phyloP scores from a whole-genome alignment of 106 monocot genomes.

The Iris macrosiphon region DNA sequence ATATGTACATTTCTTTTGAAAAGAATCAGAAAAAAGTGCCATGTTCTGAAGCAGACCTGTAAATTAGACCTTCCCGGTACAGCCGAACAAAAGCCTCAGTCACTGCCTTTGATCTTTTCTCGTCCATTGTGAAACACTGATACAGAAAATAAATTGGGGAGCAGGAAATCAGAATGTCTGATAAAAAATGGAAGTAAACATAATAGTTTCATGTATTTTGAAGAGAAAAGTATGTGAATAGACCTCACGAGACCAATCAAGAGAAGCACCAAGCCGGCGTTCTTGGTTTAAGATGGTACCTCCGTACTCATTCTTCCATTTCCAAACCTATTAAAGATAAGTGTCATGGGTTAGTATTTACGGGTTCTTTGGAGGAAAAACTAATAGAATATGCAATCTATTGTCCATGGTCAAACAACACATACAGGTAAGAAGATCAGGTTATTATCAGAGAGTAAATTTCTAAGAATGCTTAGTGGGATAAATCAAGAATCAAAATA shows the following conservation, averaged over 20 bases:
- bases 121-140: slow-evolving; percentile 27
- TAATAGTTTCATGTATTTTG: not conserved
- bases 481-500: not conserved
- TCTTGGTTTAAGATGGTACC: slow-evolving; percentile 83
- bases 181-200: not conserved
- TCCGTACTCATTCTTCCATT: slow-evolving; percentile 91
- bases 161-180: not conserved
- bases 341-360: not conserved
- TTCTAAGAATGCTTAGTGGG: not conserved
- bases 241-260: slow-evolving; percentile 95
- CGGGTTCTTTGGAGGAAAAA: too few species aligned
- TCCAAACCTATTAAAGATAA: slow-evolving; percentile 54
- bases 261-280: slow-evolving; percentile 81
- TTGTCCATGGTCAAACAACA: not conserved
- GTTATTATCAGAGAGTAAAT: not conserved
- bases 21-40: too few species aligned
- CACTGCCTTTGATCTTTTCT: slow-evolving; percentile 20
- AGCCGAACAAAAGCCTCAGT: slow-evolving; percentile 26
- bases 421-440: not conserved
- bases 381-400: not conserved
- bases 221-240: not conserved
- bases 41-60: slow-evolving; percentile 19
- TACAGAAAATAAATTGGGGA: not conserved
- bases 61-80: slow-evolving; percentile 23
- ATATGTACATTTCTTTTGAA: too few species aligned